Base-by-base conservation (phyloP, 1,284 basidiomycete genomes). In the Lignosus rhinocerotis region DNA sequence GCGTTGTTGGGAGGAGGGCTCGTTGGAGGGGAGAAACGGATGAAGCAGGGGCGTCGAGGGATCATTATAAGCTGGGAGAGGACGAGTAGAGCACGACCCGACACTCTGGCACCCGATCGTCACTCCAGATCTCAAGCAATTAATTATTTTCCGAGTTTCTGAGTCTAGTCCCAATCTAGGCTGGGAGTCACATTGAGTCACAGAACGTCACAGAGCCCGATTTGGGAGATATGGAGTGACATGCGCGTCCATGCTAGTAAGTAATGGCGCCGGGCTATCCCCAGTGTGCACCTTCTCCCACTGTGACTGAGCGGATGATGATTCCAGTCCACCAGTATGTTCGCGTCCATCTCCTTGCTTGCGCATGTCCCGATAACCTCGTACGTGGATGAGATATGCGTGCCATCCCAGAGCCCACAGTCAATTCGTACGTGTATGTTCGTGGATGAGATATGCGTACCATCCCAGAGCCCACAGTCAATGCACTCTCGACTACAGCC, bases 91-190 rank as follows among this genome's bases (percentile, higher is more conserved):
- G 36, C 41, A 33, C 5, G 51, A 43, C 34, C 62, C 51, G 42
- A 42, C 38, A 38, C 12, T 38, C 34, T 41, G 60, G 60, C 14
- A 47, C 44, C 17, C 41, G 52, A 57, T 54, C 59, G 32, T 32
- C 31, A 21, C 5, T 8, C 43, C 44, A 58, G 54, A 58, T 59
- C 56, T 41, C 31, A 30, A 21, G 19, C 52, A 49, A 43, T 61
- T 58, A 59, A 64, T 64, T 64, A 64, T 61, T 61, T 63, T 61
- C 59, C 46, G 47, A 55, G n/a, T 54, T 57, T 59, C 57, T 57
- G 6, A 36, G 33, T 12, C 59, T 59, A 59, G 57, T 43, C 62
- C 57, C 0, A 21, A 38, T 59, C 50, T 51, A 59, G 59, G 9
- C 11, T 25, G 25, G 2, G 19, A 10, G 25, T 10, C 39, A 33